Base-by-base conservation (phyloP, 495 filamentous ascomycete genomes). In the Podospora comata region DNA sequence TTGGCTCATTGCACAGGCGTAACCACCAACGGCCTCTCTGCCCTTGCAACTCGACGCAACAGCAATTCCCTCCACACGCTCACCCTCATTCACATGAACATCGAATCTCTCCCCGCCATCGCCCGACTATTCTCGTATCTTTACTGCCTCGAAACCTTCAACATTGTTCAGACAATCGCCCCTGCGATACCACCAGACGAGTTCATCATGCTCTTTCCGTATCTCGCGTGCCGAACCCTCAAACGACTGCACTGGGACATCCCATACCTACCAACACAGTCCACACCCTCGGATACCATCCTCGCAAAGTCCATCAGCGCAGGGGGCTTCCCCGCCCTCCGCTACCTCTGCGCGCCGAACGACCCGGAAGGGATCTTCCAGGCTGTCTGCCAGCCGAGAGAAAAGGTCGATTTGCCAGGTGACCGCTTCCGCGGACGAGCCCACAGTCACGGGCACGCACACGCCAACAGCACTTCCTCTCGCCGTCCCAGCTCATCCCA, bases 221-320 rank as follows among this genome's bases (percentile, higher is more conserved):
- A 92, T 66, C 81, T 97, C 5, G 89, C 89, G 2, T 94, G 89
- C 0, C 75, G 78, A 1, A 86, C 83, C 20, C 83, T 96, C 0
- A 79, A 86, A 66, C 87, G 86, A 64, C 79, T 95, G 16, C 92
- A 95, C 78, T 95, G 94, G 94, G 92, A 96, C 72, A 85, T 94
- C 28, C 85, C 89, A 1, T 79, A 80, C 66, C 74, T 81, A 16
- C 75, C 79, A 6, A 68, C 76, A 15, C 69, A 73, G 19, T 75
- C 81, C 26, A 83, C 79, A 48, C 67, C 72, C 20, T 90, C 92
- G 11, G 92, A 92, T 67, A 82, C 79, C 5, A 87, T 92, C 65
- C 85, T 97, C 48, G 90, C 91, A 18, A 85, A 84, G 68, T 89
- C 89, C 62, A 94, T 97, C 64, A 77, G 82, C 3, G 84, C 84